These are phyloP conservation scores for Astragalus glycyphyllos DNA, from an alignment of 306 rosid species.

Conservation along the genomic window DNA sequence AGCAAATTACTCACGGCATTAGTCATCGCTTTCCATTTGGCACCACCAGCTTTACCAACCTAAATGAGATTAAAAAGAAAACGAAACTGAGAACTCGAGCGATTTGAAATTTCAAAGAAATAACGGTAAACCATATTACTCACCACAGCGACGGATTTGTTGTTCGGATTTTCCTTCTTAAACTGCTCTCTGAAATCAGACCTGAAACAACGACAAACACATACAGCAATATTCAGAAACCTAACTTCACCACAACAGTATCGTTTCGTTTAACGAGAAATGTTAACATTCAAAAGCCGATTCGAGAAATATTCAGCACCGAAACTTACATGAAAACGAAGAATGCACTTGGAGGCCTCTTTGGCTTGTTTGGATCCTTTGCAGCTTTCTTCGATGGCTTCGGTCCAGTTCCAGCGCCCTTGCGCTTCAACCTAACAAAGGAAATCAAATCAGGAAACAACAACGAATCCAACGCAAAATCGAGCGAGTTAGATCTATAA, in stretches of 20 bases:
- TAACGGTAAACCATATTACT: constrained; percentile 21
- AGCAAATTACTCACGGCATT: constrained; percentile 61
- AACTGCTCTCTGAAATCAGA: constrained; percentile 72
- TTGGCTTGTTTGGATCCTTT: constrained; percentile 93
- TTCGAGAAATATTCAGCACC: not conserved
- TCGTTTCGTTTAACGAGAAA: not conserved
- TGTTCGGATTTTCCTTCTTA: constrained; percentile 76
- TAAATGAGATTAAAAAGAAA: constrained; percentile 6
- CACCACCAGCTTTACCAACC: constrained; percentile 92
- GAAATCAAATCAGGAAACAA: not conserved
- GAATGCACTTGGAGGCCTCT: constrained; percentile 95
- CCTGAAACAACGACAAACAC: constrained; percentile 44
- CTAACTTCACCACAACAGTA: not conserved
- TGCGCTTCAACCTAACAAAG: constrained; percentile 65
- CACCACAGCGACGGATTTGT: constrained; percentile 76
- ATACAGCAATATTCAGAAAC: not conserved
- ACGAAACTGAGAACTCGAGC: not conserved
- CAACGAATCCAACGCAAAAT: not conserved
- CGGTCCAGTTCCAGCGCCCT: constrained; percentile 62
- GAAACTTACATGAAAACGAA: constrained; percentile 77
- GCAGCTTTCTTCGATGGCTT: constrained; percentile 61
- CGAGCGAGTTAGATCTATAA: constrained; percentile 11
- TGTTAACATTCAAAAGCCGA: not conserved
- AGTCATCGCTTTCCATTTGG: constrained; percentile 73
- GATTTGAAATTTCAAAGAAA: not conserved